Evolutionary conservation across 805 yeast genomes (phyloP).

Genomic region (Pichia nakasei): DNA sequence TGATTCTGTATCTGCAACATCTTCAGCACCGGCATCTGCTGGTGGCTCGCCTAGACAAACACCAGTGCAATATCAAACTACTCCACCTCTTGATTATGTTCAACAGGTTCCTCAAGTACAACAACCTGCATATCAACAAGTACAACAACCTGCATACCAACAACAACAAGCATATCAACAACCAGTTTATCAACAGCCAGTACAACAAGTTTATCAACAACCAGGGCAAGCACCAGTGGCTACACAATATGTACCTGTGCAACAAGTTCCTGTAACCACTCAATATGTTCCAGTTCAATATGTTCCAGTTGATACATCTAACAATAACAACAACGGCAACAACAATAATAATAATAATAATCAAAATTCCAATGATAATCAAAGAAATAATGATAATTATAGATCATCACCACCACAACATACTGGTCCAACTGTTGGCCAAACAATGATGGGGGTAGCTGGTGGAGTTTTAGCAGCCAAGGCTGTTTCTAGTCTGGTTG

Average conservation of each 20-base stretch:
- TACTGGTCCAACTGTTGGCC: conserved; percentile 1
- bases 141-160: not conserved
- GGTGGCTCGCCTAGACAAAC: not conserved
- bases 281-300: not conserved
- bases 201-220: not conserved
- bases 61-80: not conserved
- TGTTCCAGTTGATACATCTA: not conserved
- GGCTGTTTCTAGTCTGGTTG: not conserved
- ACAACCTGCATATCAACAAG: not conserved
- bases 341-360: too few relatives aligned
- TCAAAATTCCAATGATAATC: not conserved
- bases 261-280: not conserved
- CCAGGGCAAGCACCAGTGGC: not conserved
- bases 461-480: conserved; percentile 7
- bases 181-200: not conserved
- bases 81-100: too few relatives aligned
- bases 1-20: not conserved
- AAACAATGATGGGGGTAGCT: conserved; percentile 5
- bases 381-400: too few relatives aligned
- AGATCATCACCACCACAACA: not conserved
- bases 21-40: too few relatives aligned
- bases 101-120: not conserved
- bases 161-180: not conserved
- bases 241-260: not conserved
- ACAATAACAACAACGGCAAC: not conserved